Evolutionary conservation across 257 asterid species (phyloP).

Genomic region (Nicotiana attenuata): DNA sequence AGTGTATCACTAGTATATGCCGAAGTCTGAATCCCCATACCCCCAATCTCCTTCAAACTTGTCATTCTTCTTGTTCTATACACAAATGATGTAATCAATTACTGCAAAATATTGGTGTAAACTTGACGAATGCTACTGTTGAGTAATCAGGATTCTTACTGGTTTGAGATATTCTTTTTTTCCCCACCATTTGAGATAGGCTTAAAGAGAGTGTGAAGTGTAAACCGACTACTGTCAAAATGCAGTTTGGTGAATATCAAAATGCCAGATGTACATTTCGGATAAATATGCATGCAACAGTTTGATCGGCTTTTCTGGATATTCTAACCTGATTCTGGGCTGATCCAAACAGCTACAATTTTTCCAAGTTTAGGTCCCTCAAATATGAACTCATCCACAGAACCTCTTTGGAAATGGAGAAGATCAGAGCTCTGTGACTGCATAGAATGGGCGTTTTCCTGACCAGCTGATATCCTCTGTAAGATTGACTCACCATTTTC

Average conservation of each 20-base stretch:
- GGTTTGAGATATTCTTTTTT: background rate
- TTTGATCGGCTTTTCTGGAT: background rate
- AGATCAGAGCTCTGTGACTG: constrained; percentile 26
- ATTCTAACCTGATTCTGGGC: constrained; percentile 71
- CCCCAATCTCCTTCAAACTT: background rate
- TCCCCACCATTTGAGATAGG: background rate
- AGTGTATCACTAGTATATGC: background rate
- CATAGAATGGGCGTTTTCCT: constrained; percentile 3
- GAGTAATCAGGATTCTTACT: background rate
- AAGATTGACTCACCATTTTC: constrained; percentile 71
- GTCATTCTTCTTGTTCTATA: background rate
- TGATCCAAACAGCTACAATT: constrained; percentile 69
- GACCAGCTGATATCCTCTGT: constrained; percentile 60
- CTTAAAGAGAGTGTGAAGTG: background rate
- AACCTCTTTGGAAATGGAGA: constrained; percentile 61
- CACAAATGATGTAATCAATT: background rate
- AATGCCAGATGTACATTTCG: background rate
- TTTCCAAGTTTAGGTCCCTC: constrained; percentile 72
- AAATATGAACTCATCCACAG: constrained; percentile 60
- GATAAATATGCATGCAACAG: too few relatives aligned
- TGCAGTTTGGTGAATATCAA: background rate
- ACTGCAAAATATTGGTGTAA: background rate
- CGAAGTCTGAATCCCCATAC: background rate
- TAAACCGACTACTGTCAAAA: background rate
- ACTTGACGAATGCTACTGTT: background rate